Percentiles rank a stretch among this genome's conserved stretches.
Conservation (phyloP, 768 basidiomycete genomes). For the Leccinum barrowsii region DNA sequence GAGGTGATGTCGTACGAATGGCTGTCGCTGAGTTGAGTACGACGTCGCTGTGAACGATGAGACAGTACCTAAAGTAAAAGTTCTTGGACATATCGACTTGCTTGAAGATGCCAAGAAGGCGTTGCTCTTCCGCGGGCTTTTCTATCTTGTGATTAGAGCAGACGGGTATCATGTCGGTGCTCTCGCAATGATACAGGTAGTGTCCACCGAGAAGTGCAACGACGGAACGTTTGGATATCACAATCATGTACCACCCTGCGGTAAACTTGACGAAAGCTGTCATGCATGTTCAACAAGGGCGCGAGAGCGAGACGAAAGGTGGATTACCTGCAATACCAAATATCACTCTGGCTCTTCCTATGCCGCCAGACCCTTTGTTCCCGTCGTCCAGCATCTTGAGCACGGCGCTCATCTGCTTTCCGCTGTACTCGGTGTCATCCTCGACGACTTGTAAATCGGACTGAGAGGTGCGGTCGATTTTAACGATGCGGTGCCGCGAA, state of each 20-base stretch:
- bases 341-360: conserved; percentile 74
- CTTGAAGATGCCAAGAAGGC: conserved; percentile 86
- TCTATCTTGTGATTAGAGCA: conserved; percentile 80
- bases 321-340: conserved; percentile 77
- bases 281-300: background rate
- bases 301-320: background rate
- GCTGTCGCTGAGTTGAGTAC: conserved; percentile 36
- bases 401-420: conserved; percentile 86
- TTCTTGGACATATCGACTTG: conserved; percentile 99
- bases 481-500: conserved; percentile 86
- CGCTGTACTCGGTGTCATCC: conserved; percentile 84
- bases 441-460: conserved; percentile 76
- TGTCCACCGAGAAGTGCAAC: conserved; percentile 94
- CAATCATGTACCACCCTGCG: conserved; percentile 93
- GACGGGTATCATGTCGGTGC: conserved; percentile 78
- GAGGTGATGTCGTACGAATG: conserved; percentile 97
- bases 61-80: conserved; percentile 88
- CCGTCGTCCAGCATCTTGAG: conserved; percentile 96
- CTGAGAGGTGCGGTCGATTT: conserved; percentile 84
- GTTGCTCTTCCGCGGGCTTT: conserved; percentile 83
- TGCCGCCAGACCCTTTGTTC: conserved; percentile 82
- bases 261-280: conserved; percentile 89
- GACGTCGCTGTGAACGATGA: background rate
- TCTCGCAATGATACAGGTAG: conserved; percentile 95
- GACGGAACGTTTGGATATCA: conserved; percentile 85